Conservation (phyloP, 2,329 filamentous ascomycete species). For the Chrysosphaeria jannelii region DNA sequence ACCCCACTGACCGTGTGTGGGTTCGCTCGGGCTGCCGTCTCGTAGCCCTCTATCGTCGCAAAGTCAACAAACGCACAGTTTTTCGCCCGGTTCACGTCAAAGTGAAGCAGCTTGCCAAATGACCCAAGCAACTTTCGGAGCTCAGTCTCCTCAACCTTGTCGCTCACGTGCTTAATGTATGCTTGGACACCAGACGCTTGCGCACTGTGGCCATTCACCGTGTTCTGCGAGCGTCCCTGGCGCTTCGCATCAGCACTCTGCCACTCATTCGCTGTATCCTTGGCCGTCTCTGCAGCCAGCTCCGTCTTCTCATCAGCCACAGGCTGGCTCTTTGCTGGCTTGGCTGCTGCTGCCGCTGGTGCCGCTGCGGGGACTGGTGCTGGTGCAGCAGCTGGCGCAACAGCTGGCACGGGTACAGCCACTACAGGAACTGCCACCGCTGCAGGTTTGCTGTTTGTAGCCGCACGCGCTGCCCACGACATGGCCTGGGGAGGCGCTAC, state of each 20-base stretch:
- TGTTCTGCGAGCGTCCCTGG: conserved; percentile 45
- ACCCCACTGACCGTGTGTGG: conserved; percentile 63
- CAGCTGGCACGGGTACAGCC: conserved; percentile 18
- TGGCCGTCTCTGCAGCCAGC: conserved; percentile 8
- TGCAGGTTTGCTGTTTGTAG: conserved; percentile 24
- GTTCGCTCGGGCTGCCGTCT: conserved; percentile 56
- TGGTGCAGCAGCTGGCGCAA: conserved; percentile 14
- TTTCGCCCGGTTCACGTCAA: conserved; percentile 62
- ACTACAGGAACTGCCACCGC: conserved; percentile 16
- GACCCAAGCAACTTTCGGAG: conserved; percentile 39
- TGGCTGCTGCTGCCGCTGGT: conserved; percentile 11
- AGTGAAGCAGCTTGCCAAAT: conserved; percentile 40
- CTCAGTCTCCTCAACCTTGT: conserved; percentile 50
- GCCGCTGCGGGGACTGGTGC: conserved; percentile 13
- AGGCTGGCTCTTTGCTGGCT: too few species aligned
- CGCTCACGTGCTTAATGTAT: conserved; percentile 88
- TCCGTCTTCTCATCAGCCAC: too few species aligned
- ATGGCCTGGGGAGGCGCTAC: conserved; percentile 26
- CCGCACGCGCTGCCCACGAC: conserved; percentile 43
- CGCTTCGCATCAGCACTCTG: conserved; percentile 76
- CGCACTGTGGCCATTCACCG: too few species aligned
- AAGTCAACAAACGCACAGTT: conserved; percentile 97
- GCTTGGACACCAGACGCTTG: too few species aligned
- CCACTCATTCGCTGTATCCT: conserved; percentile 42
- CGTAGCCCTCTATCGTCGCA: conserved; percentile 48